A percentile compares a stretch with the other conserved stretches of the same genome.
Evolutionary conservation across 257 asterid species (phyloP).

Genomic region (Anisodus tanguticus): DNA sequence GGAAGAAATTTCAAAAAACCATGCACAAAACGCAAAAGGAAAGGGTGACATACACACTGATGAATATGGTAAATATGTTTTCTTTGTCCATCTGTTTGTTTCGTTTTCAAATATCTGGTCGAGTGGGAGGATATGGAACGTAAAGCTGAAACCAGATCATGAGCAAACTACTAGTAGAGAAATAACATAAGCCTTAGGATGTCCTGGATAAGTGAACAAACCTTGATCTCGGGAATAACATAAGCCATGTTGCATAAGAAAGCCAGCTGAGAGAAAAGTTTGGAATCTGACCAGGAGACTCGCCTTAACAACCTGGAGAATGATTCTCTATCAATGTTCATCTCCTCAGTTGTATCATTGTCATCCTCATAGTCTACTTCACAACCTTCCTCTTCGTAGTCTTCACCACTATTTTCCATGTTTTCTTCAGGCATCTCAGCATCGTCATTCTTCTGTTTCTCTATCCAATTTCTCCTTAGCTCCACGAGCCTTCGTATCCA

Average conservation of each 20-base stretch:
- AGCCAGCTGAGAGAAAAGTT: constrained; percentile 70
- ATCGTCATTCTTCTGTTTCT: constrained; percentile 43
- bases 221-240: constrained; percentile 80
- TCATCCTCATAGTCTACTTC: constrained; percentile 63
- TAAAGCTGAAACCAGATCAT: neutral
- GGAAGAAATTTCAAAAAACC: neutral
- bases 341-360: constrained; percentile 47
- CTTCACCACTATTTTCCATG: constrained; percentile 41
- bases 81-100: neutral
- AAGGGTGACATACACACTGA: neutral
- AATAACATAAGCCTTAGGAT: neutral
- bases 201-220: constrained; percentile 32
- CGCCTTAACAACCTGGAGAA: constrained; percentile 55
- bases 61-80: neutral
- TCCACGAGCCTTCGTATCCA: constrained; percentile 77
- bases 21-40: neutral
- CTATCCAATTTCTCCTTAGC: constrained; percentile 62
- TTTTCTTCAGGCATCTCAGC: constrained; percentile 31
- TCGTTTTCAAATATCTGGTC: neutral
- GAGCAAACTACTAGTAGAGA: neutral
- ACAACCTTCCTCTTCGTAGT: constrained; percentile 48
- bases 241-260: constrained; percentile 91
- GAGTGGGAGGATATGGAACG: neutral
- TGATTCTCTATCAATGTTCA: constrained; percentile 46
- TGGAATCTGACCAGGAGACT: constrained; percentile 76